phyloP scores from a whole-genome alignment of 2,329 filamentous ascomycete species.

The Chaetomium sp. region DNA sequence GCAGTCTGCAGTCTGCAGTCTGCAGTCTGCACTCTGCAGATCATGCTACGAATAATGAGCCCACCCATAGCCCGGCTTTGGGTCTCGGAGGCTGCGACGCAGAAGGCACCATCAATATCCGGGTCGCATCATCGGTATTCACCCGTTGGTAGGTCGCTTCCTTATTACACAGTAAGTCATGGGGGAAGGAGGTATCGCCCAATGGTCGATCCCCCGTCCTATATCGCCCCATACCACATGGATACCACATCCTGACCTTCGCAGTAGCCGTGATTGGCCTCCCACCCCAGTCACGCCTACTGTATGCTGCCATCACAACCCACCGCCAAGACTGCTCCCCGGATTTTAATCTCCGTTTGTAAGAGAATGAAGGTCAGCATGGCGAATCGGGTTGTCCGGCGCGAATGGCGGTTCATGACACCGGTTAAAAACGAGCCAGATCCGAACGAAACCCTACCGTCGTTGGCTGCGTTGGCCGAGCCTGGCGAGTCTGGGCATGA shows the following conservation, averaged over 20 bases:
- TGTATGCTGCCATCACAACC: background rate
- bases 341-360: conserved; percentile 33
- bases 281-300: no score
- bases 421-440: conserved; percentile 25
- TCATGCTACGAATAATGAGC: background rate
- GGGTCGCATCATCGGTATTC: conserved; percentile 29
- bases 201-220: background rate
- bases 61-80: conserved; percentile 1
- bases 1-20: background rate
- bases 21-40: background rate
- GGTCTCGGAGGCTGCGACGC: background rate
- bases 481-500: background rate
- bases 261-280: conserved; percentile 3
- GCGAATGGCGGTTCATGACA: conserved; percentile 18
- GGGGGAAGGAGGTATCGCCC: conserved; percentile 1
- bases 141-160: conserved; percentile 19
- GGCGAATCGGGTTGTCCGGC: conserved; percentile 30
- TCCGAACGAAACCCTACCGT: conserved; percentile 5
- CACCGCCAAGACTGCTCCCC: conserved; percentile 29
- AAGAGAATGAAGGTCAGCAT: conserved; percentile 2
- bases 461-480: background rate
- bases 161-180: conserved; percentile 3
- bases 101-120: conserved; percentile 30
- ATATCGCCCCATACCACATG: no score
- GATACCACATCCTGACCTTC: conserved; percentile 9